These are phyloP conservation scores for Barnettozyma botsteinii DNA, from an alignment of 805 yeast genomes.

Conservation along the genomic window DNA sequence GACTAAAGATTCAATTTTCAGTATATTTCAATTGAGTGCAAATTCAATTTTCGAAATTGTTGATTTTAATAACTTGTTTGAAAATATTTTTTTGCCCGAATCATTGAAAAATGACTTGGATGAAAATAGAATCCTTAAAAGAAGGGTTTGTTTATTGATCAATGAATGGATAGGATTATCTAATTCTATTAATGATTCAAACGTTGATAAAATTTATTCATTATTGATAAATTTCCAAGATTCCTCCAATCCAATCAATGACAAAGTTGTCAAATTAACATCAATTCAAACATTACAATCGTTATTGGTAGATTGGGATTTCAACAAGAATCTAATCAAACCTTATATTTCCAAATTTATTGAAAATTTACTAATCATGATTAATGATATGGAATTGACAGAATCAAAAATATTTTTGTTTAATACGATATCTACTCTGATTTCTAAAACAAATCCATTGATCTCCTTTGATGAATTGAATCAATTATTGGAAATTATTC, in stretches of 20 bases:
- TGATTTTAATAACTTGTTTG: conserved; percentile 61
- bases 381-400: conserved; percentile 48
- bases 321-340: conserved; percentile 58
- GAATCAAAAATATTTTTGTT: conserved; percentile 76
- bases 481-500: conserved; percentile 53
- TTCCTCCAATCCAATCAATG: conserved; percentile 45
- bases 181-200: conserved; percentile 48
- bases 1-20: conserved; percentile 70
- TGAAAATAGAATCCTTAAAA: conserved; percentile 56
- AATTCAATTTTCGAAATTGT: conserved; percentile 57
- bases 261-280: conserved; percentile 75
- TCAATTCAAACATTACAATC: conserved; percentile 64
- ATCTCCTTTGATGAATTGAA: conserved; percentile 46
- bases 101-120: conserved; percentile 35
- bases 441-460: conserved; percentile 61
- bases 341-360: conserved; percentile 57
- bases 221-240: conserved; percentile 47
- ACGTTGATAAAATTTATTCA: conserved; percentile 52
- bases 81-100: conserved; percentile 62
- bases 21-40: conserved; percentile 78
- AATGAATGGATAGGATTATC: conserved; percentile 70
- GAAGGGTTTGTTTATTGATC: conserved; percentile 73
- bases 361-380: conserved; percentile 40
- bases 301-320: conserved; percentile 83
- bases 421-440: conserved; percentile 57